These are phyloP conservation scores for Phytophthora megakarya DNA, from an alignment of 352 stramenopile species.

Conservation along the genomic window DNA sequence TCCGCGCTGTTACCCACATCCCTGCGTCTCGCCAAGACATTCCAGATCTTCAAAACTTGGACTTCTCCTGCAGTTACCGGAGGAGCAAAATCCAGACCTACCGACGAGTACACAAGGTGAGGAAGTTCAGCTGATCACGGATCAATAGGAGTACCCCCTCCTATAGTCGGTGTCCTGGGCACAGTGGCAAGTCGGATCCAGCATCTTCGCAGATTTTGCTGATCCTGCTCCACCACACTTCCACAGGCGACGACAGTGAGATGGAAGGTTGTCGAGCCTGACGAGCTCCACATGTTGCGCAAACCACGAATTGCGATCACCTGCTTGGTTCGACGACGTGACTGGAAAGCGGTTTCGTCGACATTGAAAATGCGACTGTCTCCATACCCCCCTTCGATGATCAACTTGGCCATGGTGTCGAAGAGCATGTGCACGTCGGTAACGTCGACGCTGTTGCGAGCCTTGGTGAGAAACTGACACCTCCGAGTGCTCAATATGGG, in stretches of 20 bases:
- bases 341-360: constrained; percentile 35
- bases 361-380: constrained; percentile 31
- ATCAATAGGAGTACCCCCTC: no score
- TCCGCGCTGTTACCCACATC: no score
- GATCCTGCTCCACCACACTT: no score
- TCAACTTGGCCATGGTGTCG: background rate
- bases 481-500: background rate
- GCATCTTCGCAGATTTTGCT: no score
- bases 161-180: no score
- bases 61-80: no score
- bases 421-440: background rate
- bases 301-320: constrained; percentile 28
- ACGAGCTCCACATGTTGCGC: constrained; percentile 27
- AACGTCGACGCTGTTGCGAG: background rate
- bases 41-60: no score
- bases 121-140: no score
- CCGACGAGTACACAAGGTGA: no score
- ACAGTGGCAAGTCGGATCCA: no score
- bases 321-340: background rate
- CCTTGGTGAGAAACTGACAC: background rate
- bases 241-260: constrained; percentile 39
- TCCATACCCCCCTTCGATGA: background rate
- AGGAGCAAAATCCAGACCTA: no score
- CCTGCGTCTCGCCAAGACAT: no score
- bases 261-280: constrained; percentile 25